Percentiles rank a stretch among this genome's conserved stretches.
These are phyloP conservation scores for Boletus pseudo-olivaceus DNA, from an alignment of 768 basidiomycete species.

Conservation along the genomic window DNA sequence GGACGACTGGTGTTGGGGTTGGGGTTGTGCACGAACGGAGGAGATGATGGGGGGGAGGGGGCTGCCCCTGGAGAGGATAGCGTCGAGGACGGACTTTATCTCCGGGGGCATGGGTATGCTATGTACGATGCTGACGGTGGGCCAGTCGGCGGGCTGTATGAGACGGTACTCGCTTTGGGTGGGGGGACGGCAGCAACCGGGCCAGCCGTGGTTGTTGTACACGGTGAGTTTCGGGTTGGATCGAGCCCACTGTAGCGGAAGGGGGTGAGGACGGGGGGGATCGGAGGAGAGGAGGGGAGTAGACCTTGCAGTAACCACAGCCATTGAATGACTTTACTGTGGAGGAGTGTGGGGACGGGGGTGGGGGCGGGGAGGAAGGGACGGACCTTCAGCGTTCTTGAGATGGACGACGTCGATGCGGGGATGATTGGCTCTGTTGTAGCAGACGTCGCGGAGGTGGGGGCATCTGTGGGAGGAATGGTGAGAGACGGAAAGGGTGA, in stretches of 20 bases:
- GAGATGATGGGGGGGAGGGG: constrained; percentile 30
- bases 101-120: constrained; percentile 69
- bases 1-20: constrained; percentile 29
- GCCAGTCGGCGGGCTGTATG: constrained; percentile 77
- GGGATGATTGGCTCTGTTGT: constrained; percentile 71
- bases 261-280: constrained; percentile 26
- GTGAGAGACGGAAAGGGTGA: constrained; percentile 19
- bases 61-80: constrained; percentile 41
- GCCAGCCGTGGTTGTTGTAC: constrained; percentile 76
- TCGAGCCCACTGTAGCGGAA: constrained; percentile 62
- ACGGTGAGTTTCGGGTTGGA: constrained; percentile 54
- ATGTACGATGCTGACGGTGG: constrained; percentile 71
- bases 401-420: constrained; percentile 74
- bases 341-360: constrained; percentile 13
- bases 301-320: constrained; percentile 88
- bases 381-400: constrained; percentile 83
- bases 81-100: constrained; percentile 65
- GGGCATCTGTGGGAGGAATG: constrained; percentile 54
- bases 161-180: constrained; percentile 51
- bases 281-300: constrained; percentile 11
- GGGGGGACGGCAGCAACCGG: constrained; percentile 85
- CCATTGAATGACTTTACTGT: constrained; percentile 80
- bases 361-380: constrained; percentile 7
- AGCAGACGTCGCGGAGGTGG: constrained; percentile 70
- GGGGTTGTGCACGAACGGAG: constrained; percentile 28